phyloP scores from a whole-genome alignment of 768 basidiomycete species.

The Mycena latifolia region DNA sequence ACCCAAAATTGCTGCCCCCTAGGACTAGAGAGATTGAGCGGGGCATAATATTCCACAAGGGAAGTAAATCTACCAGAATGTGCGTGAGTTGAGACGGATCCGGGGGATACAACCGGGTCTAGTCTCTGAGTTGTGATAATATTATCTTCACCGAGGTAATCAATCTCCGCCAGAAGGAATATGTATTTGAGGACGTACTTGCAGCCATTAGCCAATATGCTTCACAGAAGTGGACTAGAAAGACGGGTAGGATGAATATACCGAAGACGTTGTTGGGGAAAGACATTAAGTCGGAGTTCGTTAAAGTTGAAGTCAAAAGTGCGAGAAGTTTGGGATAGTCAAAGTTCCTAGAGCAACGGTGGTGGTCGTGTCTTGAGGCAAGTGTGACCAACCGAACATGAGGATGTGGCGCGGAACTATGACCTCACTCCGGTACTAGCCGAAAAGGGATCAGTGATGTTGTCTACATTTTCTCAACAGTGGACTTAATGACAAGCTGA shows the following conservation, averaged over 20 bases:
- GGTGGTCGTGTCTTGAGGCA: too few species aligned
- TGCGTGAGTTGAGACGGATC: conserved; percentile 32
- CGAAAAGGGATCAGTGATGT: too few species aligned
- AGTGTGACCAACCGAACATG: too few species aligned
- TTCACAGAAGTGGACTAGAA: conserved; percentile 7
- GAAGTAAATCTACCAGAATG: conserved; percentile 21
- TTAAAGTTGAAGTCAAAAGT: too few species aligned
- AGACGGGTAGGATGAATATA: neutral
- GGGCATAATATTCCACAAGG: too few species aligned
- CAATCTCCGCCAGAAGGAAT: too few species aligned
- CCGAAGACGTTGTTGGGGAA: neutral
- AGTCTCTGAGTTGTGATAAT: conserved; percentile 34
- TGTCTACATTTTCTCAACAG: too few species aligned
- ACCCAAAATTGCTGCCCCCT: conserved; percentile 34
- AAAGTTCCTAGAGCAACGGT: too few species aligned
- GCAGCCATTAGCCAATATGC: conserved; percentile 37
- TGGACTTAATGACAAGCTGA: too few species aligned
- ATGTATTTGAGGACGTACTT: conserved; percentile 12
- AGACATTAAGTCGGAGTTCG: conserved; percentile 11
- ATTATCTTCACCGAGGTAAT: conserved; percentile 25
- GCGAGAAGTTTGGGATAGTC: too few species aligned
- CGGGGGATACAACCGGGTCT: conserved; percentile 34
- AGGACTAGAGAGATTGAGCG: conserved; percentile 19
- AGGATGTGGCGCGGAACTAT: too few species aligned
- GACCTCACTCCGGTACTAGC: too few species aligned